Evolutionary conservation across 371 early-diverging fungal species (phyloP).

Genomic region (Massospora cicadina): DNA sequence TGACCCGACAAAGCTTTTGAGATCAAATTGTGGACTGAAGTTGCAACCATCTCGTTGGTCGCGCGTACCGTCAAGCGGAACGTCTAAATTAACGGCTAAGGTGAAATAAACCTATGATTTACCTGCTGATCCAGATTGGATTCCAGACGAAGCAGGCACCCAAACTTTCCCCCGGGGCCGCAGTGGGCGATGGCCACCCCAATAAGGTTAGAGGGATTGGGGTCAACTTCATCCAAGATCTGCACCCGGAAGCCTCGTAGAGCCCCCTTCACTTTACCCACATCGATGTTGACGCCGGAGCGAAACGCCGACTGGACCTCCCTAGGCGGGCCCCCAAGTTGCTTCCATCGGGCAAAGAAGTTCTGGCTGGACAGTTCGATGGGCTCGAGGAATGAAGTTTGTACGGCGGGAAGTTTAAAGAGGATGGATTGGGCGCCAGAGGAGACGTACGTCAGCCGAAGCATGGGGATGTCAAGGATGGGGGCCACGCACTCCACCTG

Average conservation of each 20-base stretch:
- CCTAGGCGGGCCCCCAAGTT: constrained; percentile 70
- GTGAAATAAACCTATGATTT: constrained; percentile 16
- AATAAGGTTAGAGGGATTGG: constrained; percentile 72
- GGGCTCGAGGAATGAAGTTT: constrained; percentile 76
- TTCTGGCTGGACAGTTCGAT: constrained; percentile 57
- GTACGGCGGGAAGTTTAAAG: constrained; percentile 55
- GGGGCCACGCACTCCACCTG: constrained; percentile 45
- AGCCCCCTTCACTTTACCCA: constrained; percentile 24
- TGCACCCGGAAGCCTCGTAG: constrained; percentile 49
- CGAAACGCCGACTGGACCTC: constrained; percentile 56
- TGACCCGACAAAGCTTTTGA: constrained; percentile 4
- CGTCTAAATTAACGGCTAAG: constrained; percentile 46
- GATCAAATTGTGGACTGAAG: background rate
- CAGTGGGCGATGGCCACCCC: constrained; percentile 73
- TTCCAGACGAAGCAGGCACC: constrained; percentile 78
- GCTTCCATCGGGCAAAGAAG: constrained; percentile 88
- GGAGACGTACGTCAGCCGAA: constrained; percentile 40
- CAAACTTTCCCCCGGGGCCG: constrained; percentile 62
- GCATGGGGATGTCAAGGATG: constrained; percentile 32
- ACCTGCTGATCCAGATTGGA: constrained; percentile 75
- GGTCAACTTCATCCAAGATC: constrained; percentile 64
- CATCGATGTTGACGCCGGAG: constrained; percentile 32
- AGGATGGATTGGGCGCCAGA: constrained; percentile 26
- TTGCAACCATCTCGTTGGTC: constrained; percentile 35
- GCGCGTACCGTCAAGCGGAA: constrained; percentile 77